Conservation (phyloP, 345 rosid species). For the Pseudoturritis turrita region DNA sequence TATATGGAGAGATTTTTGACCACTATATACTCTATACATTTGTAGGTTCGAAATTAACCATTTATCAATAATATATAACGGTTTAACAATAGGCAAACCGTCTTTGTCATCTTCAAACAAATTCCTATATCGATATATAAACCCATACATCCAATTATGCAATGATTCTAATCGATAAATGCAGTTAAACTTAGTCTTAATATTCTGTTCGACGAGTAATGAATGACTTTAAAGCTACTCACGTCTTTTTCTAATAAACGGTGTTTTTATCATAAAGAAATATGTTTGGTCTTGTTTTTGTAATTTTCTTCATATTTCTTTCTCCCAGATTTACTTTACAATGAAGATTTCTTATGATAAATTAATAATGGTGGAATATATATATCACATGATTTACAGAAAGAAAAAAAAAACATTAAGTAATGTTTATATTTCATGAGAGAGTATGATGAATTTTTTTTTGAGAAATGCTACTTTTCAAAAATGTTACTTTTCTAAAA, state of each 20-base stretch:
- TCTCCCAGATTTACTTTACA: constrained; percentile 1
- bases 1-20: neutral
- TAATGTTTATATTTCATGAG: neutral
- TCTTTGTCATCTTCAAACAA: neutral
- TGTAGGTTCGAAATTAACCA: neutral
- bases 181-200: neutral
- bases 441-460: no score
- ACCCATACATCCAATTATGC: neutral
- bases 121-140: neutral
- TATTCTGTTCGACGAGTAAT: neutral
- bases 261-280: neutral
- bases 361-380: neutral
- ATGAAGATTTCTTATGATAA: neutral
- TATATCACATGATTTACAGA: neutral
- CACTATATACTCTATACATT: neutral
- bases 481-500: no score
- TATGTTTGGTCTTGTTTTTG: neutral
- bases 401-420: neutral
- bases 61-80: neutral
- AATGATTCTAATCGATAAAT: neutral
- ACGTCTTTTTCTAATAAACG: neutral
- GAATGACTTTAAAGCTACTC: constrained; percentile 20
- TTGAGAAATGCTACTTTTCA: no score
- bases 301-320: neutral
- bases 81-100: neutral